Evolutionary conservation across 805 yeast species (phyloP).

Genomic region (Suhomyces canberraensis): DNA sequence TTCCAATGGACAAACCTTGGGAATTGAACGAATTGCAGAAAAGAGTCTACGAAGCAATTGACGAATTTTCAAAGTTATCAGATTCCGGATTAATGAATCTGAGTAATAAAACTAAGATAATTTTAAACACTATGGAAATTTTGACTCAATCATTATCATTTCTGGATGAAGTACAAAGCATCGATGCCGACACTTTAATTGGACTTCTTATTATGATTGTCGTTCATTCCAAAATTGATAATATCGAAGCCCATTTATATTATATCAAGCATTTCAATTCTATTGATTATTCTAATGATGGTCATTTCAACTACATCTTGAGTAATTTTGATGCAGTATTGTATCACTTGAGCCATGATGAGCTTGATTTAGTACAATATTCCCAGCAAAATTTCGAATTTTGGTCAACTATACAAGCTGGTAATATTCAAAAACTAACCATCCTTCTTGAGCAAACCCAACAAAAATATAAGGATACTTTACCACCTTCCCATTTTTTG

Average conservation of each 20-base stretch:
- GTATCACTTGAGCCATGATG: slow-evolving; percentile 47
- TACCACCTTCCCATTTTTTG: slow-evolving; percentile 22
- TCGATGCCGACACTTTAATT: slow-evolving; percentile 81
- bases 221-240: slow-evolving; percentile 54
- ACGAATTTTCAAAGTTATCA: slow-evolving; percentile 46
- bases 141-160: slow-evolving; percentile 32
- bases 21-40: slow-evolving; percentile 29
- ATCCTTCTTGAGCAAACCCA: background rate
- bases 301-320: slow-evolving; percentile 69
- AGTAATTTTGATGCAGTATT: slow-evolving; percentile 84
- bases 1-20: slow-evolving; percentile 43
- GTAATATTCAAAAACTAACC: slow-evolving; percentile 19
- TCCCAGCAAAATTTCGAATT: slow-evolving; percentile 50
- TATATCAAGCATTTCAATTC: slow-evolving; percentile 63
- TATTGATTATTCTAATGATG: slow-evolving; percentile 36
- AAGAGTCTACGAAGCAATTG: slow-evolving; percentile 49
- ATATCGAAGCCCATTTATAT: slow-evolving; percentile 59
- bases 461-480: slow-evolving; percentile 1
- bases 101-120: slow-evolving; percentile 43
- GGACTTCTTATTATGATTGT: slow-evolving; percentile 72
- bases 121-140: slow-evolving; percentile 50
- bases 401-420: slow-evolving; percentile 48
- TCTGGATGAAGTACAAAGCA: slow-evolving; percentile 17
- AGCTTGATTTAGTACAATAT: slow-evolving; percentile 33
- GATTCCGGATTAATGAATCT: slow-evolving; percentile 40